A percentile compares a stretch with the other conserved stretches of the same genome.
phyloP scores from a whole-genome alignment of 75 land plant genomes.

The Cunninghamia lanceolata region DNA sequence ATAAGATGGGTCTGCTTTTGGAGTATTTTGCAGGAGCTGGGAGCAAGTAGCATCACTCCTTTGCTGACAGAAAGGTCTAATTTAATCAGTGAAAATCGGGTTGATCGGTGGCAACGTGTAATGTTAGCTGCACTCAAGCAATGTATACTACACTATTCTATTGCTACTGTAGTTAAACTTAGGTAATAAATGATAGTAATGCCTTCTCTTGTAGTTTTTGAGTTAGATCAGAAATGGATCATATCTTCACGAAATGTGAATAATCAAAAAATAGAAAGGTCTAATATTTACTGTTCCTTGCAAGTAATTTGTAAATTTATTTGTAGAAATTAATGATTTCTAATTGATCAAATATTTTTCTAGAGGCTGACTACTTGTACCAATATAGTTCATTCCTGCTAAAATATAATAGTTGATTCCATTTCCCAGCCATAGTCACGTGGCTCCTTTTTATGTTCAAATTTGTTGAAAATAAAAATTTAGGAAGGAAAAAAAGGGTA shows the following conservation, averaged over 20 bases:
- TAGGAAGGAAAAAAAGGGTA: too few relatives aligned
- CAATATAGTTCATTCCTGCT: not conserved
- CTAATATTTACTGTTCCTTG: not conserved
- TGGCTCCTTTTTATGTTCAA: not conserved
- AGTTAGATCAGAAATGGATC: not conserved
- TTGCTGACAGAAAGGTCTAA: constrained; percentile 74
- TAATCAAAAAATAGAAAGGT: not conserved
- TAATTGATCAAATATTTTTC: not conserved
- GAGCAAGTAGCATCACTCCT: constrained; percentile 81
- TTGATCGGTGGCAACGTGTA: constrained; percentile 74
- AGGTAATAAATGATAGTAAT: not conserved
- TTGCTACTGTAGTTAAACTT: not conserved
- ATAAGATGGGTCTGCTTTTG: not conserved
- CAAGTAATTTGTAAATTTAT: not conserved
- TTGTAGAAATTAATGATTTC: not conserved
- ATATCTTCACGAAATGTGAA: not conserved
- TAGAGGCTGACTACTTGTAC: not conserved
- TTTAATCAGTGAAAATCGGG: constrained; percentile 49
- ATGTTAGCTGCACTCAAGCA: constrained; percentile 84
- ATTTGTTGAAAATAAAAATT: too few relatives aligned
- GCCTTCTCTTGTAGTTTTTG: not conserved
- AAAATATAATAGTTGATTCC: not conserved
- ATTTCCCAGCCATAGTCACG: not conserved
- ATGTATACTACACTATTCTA: constrained; percentile 35
- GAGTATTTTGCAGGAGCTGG: constrained; percentile 59